A percentile compares a stretch with the other conserved stretches of the same genome.
phyloP scores from a whole-genome alignment of 78 protist species.

The Dictyostelium firmibasis region DNA sequence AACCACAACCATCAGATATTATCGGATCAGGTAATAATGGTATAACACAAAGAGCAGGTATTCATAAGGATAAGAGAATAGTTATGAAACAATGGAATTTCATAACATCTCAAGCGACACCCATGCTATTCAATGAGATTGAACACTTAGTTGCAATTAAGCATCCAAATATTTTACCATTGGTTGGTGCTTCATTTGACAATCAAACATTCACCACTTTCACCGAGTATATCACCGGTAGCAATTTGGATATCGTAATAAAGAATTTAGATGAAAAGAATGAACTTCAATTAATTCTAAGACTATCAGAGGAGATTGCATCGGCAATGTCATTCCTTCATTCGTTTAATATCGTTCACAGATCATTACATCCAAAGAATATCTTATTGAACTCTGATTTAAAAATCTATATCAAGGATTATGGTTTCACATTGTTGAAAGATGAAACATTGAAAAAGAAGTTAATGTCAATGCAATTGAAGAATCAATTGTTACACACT shows the following conservation, averaged over 20 bases:
- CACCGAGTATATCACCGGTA: constrained; percentile 68
- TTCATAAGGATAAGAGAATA: constrained; percentile 56
- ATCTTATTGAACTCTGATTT: constrained; percentile 53
- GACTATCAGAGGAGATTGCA: constrained; percentile 69
- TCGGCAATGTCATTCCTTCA: constrained; percentile 57
- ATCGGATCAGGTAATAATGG: constrained; percentile 66
- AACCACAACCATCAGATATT: constrained; percentile 11
- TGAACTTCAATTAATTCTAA: constrained; percentile 30
- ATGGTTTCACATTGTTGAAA: constrained; percentile 52
- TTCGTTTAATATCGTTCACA: constrained; percentile 65
- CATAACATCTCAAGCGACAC: constrained; percentile 67
- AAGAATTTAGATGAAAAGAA: constrained; percentile 59
- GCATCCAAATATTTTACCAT: constrained; percentile 68
- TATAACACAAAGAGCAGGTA: constrained; percentile 40
- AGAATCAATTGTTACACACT: constrained; percentile 17
- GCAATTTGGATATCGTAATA: constrained; percentile 31
- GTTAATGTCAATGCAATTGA: not conserved
- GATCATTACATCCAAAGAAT: constrained; percentile 71
- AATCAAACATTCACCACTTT: constrained; percentile 1
- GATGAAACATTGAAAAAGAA: constrained; percentile 61
- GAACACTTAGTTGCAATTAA: constrained; percentile 62
- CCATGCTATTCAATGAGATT: constrained; percentile 56
- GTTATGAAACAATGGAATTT: constrained; percentile 58
- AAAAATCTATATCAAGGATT: constrained; percentile 66
- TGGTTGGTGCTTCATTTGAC: constrained; percentile 56